A percentile compares a stretch with the other conserved stretches of the same genome.
Evolutionary conservation across 1,284 basidiomycete species (phyloP).

Genomic region (Apiotrichum laibachii): DNA sequence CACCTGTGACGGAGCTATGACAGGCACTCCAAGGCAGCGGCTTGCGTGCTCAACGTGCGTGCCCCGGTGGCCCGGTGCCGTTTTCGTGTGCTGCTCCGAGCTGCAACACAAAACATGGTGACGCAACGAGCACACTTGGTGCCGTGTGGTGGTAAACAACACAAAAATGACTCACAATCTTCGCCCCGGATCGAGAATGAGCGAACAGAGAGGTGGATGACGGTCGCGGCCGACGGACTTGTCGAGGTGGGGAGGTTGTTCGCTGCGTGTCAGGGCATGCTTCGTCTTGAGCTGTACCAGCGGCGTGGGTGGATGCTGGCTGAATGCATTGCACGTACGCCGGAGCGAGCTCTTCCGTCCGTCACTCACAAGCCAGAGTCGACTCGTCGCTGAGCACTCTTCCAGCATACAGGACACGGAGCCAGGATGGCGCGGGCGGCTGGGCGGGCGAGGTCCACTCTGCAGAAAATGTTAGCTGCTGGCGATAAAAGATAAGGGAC

Average conservation of each 20-base stretch:
- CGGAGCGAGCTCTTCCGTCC: too few species aligned
- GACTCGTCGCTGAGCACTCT: constrained; percentile 80
- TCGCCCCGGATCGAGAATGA: constrained; percentile 54
- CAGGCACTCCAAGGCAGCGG: too few species aligned
- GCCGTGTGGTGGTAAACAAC: too few species aligned
- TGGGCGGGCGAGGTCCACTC: constrained; percentile 70
- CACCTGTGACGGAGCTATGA: too few species aligned
- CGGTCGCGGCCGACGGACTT: constrained; percentile 57
- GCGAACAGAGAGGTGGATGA: constrained; percentile 76
- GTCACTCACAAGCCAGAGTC: constrained; percentile 63
- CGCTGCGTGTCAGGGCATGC: constrained; percentile 21
- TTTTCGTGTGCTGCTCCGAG: too few species aligned
- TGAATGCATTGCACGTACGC: too few species aligned
- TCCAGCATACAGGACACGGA: constrained; percentile 76
- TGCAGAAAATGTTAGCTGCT: constrained; percentile 33
- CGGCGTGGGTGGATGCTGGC: too few species aligned
- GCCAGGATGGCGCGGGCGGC: constrained; percentile 72
- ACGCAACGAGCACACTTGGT: too few species aligned
- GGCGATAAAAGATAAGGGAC: neutral
- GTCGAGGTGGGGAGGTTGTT: constrained; percentile 43
- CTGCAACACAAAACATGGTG: too few species aligned
- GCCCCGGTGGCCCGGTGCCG: too few species aligned
- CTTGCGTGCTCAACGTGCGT: too few species aligned
- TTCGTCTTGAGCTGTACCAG: too few species aligned
- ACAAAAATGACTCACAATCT: constrained; percentile 31